Evolutionary conservation across 2,329 filamentous ascomycete genomes (phyloP), one percentile per base, ranked within the genome.

Genomic region (Alternaria burnsii): DNA sequence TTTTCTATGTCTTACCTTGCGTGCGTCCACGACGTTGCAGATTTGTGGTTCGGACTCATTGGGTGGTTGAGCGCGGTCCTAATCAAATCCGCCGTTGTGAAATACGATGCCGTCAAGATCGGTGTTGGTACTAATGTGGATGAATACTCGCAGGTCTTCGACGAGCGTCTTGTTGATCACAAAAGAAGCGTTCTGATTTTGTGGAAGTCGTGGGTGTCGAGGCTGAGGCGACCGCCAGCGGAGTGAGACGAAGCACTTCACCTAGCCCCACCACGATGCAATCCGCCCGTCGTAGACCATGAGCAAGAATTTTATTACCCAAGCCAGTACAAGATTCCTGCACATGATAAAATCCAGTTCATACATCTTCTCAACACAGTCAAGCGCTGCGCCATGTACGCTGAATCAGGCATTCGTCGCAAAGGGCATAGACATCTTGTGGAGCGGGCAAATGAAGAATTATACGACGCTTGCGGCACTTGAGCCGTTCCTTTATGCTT

Each of bases 241-340:
- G 30, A 24, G 32, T 38, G 52, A 46, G 16, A 48, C 30, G 52
- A 40, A 55, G 52, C 32, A 32, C 40, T 20, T 32, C 42, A 47
- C 32, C n/a, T 18, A 40, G 24, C 52, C 52, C 52, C 52, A 18
- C 52, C 30, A 47, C 14, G 52, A 46, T 54, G 42, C 34, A 38
- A 38, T 38, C 34, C 10, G 20, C 22, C 7, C 41, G 26, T 30
- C 4, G 7, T 38, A n/a, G 3, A 34, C 0, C 18, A 8, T 48
- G 28, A 18, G 28, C 20, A 36, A 14, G 11, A 9, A 11, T 11
- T 5, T 4, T 2, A 6, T 28, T 12, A 30, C 6, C n/a, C 3
- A 18, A 2, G 2, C 12, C 22, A 0, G 32, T 5, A 24, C 26
- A 0, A 7, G 0, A 0, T 48, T 2, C 4, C 12, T 20, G 44